Evolutionary conservation across 371 early-diverging fungal genomes (phyloP), one percentile per base, ranked within the genome.

Genomic region (Lichtheimia hyalospora): DNA sequence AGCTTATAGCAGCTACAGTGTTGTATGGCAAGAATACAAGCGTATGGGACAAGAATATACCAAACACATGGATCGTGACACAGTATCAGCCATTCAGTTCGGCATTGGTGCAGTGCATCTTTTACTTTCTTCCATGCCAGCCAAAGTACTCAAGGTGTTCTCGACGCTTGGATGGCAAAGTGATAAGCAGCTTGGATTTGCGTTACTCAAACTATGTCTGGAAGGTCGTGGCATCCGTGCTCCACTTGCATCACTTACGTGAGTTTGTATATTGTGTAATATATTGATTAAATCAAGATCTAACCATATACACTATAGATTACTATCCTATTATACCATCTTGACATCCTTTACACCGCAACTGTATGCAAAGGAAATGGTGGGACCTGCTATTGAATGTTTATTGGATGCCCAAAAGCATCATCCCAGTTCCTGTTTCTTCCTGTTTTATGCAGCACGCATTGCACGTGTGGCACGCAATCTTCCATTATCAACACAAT

Each of bases 21-120:
- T 80, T 43, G 80, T 80, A 3, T 80, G 80, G 80, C 74, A 74
- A 64, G 80, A 80, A 28, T 80, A 76, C 55, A 76, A 80, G 53
- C 63, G 68, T 14, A 80, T 80, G 80, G 80, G 80, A 15, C 80
- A 80, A 58, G 67, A 72, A 15, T 73, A 66, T 49, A 68, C 63
- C 13, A 71, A 76, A 49, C 67, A 71, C 54, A 80, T 80, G 73
- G 80, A 80, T 60, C 56, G 64, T 24, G 73, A 80, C 44, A 80
- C 80, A 1, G 66, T 80, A 3, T 80, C 80, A 15, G 80, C 69
- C 1, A 73, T 76, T 57, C 77, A 80, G 43, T 80, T 80, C 60
- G 80, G 87, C 21, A 75, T 85, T 63, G 88, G 88, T 21, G 77
- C 85, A 6, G 83, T 84, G 23, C 78, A 87, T 54, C 69, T 85